A percentile compares a stretch with the other conserved stretches of the same genome.
Conservation (phyloP, 2,329 filamentous ascomycete species). For the Beauveria bassiana region DNA sequence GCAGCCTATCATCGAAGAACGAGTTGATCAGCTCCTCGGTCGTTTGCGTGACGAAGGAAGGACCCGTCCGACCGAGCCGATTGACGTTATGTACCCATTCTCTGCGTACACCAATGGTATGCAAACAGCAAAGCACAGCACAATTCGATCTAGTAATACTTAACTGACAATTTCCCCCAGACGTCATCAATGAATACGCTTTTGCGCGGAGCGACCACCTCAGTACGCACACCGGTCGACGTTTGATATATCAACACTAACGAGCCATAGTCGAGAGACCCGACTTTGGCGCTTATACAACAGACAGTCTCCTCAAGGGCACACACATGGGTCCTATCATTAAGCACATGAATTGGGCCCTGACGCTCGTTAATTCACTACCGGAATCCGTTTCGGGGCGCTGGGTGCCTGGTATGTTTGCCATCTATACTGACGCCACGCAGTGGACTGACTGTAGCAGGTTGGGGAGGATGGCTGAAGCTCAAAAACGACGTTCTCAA, state of each 20-base stretch:
- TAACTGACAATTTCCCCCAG: constrained; percentile 15
- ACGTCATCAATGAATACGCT: constrained; percentile 33
- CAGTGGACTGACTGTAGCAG: constrained; percentile 18
- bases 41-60: constrained; percentile 23
- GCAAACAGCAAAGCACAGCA: background rate
- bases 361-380: constrained; percentile 27
- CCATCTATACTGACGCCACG: constrained; percentile 3
- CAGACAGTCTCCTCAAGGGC: constrained; percentile 28
- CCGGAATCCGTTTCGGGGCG: constrained; percentile 29
- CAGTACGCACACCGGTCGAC: constrained; percentile 14
- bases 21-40: constrained; percentile 25
- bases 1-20: constrained; percentile 29
- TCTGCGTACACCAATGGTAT: constrained; percentile 31
- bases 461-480: constrained; percentile 30
- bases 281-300: constrained; percentile 28
- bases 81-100: constrained; percentile 30
- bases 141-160: background rate
- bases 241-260: background rate
- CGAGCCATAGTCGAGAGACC: constrained; percentile 22
- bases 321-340: constrained; percentile 30
- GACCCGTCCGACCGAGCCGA: constrained; percentile 19
- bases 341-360: constrained; percentile 29
- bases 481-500: constrained; percentile 31
- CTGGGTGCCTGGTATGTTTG: constrained; percentile 23
- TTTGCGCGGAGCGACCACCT: constrained; percentile 29